Evolutionary conservation across 2,329 filamentous ascomycete species (phyloP), one percentile per base, ranked within the genome.

Genomic region (Fusarium graminum): DNA sequence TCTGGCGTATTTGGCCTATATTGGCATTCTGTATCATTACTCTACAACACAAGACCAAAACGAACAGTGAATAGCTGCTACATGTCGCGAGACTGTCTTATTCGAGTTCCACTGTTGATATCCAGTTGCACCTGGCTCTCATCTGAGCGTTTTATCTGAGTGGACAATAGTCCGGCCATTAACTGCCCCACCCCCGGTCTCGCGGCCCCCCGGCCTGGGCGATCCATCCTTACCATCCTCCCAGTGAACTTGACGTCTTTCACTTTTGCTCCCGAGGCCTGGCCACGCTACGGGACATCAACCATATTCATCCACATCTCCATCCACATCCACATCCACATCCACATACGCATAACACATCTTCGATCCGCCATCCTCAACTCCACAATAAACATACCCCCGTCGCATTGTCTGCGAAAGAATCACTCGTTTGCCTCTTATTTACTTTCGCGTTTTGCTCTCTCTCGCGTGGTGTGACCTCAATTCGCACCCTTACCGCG

Each of bases 241-340:
- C 61, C 66, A 52, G 54, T 45, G 54, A 70, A 71, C 71, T 73
- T 73, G 71, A 73, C 71, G 71, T 72, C 69, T 72, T 72, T 69
- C 71, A 73, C 71, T 65, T 67, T 67, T 64, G 51, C 62, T 68
- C 61, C 71, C 65, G 59, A 73, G 59, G 71, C 71, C 67, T 68
- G 52, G 57, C 63, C 55, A 69, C 60, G 55, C 56, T 56, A 63
- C 65, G 54, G 34, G 44, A 63, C 63, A 63, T 52, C 46, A 51
- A 58, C 44, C 59, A 58, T 44, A 62, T 63, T 52, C 59, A 63
- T 63, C 59, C 59, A 63, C 59, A 63, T 63, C 39, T 44, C 38
- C 51, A 61, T 61, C 56, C 46, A 61, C 57, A 47, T 59, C 56
- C 39, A 32, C 64, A 65, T 62, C 51, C 52, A 26, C 65, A 54